Conservation (phyloP, 2,329 filamentous ascomycete genomes). For the Fusarium verticillioides region DNA sequence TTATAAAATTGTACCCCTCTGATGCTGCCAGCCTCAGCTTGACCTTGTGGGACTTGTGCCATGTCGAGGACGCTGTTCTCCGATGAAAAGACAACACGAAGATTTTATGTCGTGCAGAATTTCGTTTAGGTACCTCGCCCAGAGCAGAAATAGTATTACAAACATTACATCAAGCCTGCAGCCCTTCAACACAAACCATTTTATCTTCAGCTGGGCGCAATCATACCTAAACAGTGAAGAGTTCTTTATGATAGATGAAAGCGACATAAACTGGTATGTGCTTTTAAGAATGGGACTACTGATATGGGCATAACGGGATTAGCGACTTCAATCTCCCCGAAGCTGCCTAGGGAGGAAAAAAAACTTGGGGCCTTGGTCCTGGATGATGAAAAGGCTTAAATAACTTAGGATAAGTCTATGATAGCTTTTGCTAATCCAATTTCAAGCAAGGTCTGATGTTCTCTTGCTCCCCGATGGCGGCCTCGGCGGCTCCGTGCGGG, state of each 20-base stretch:
- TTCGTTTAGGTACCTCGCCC: background rate
- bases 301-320: too few species aligned
- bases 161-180: background rate
- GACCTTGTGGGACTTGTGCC: background rate
- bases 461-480: too few species aligned
- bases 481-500: fast-evolving
- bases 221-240: background rate
- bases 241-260: fast-evolving
- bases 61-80: fast-evolving
- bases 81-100: background rate
- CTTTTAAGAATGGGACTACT: background rate
- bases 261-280: fast-evolving
- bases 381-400: fast-evolving
- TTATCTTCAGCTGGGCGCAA: fast-evolving
- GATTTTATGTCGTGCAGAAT: background rate
- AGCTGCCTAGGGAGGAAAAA: background rate
- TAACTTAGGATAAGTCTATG: fast-evolving
- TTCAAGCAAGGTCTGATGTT: too few species aligned
- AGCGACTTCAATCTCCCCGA: background rate
- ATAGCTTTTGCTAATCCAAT: fast-evolving
- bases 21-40: fast-evolving
- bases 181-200: background rate
- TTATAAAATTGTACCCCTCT: background rate
- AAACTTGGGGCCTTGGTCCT: background rate
- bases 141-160: background rate